Evolutionary conservation across 768 basidiomycete genomes (phyloP), one percentile per base, ranked within the genome.

Genomic region (Hortiboletus flavorubellus): DNA sequence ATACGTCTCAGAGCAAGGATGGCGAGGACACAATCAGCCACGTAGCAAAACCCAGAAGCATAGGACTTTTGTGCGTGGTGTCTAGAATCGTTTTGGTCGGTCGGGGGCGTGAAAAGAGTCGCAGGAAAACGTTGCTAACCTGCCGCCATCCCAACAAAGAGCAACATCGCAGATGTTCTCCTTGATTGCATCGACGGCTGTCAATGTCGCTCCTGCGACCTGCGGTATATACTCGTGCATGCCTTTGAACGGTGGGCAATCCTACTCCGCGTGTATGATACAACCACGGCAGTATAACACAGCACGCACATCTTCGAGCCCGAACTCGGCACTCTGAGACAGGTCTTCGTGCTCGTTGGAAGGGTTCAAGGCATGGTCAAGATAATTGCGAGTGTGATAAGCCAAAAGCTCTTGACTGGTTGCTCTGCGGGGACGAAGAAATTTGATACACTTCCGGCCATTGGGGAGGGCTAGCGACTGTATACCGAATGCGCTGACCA

Each of bases 21-120:
- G 1, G 87, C 87, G 2, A 98, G 79, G 10, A 93, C 81, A 51
- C 88, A 85, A 66, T 98, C 95, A 2, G 92, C 89, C 21, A 98
- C 89, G 66, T 97, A 98, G 75, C 95, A 98, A 72, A 91, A 98
- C 0, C 95, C 95, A 4, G 89, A 84, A 1, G 93, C 93, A 41
- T 75, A 77, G 0, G 82, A 78, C 66, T 91, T 87, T 48, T 84
- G 81, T 0, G 91, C 90, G 63, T 97, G 95, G 63, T 96, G 95
- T 63, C 93, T 86, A 49, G 14, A 54, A 34, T 46, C 12, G 37
- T 21, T 47, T 35, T 26, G 49, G 31, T 29, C 18, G 49, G 31
- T 29, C 18, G 4, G 23, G 14, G 11, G 14, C 33, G 15, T 55
- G 42, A 61, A 53, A 47, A 33, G 33, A 23, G 35, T 8, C 15